phyloP scores from a whole-genome alignment of 306 rosid species.

The Sindora glabra region DNA sequence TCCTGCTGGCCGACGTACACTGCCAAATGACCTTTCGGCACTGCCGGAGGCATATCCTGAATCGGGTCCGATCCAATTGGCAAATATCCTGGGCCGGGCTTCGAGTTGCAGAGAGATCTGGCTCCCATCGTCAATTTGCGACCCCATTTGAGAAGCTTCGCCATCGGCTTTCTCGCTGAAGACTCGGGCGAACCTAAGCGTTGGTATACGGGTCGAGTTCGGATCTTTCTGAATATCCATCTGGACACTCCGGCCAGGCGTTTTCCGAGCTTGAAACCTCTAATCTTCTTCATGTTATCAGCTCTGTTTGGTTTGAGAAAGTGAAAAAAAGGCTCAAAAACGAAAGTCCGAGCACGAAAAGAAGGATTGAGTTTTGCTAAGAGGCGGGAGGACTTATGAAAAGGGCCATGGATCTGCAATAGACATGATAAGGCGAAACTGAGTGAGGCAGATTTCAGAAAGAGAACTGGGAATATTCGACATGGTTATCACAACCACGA shows the following conservation, averaged over 20 bases:
- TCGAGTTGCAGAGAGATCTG: slow-evolving; percentile 30
- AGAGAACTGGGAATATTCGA: slow-evolving; percentile 58
- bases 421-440: slow-evolving; percentile 60
- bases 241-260: slow-evolving; percentile 33
- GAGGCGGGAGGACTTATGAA: slow-evolving; percentile 16
- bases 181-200: background rate
- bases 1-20: slow-evolving; percentile 79
- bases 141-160: slow-evolving; percentile 55
- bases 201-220: slow-evolving; percentile 17
- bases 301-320: background rate
- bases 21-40: slow-evolving; percentile 85
- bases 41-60: slow-evolving; percentile 5
- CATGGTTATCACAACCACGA: slow-evolving; percentile 17
- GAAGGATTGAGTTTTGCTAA: background rate
- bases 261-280: slow-evolving; percentile 61
- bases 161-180: slow-evolving; percentile 13
- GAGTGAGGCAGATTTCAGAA: slow-evolving; percentile 52
- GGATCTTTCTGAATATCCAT: slow-evolving; percentile 32
- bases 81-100: slow-evolving; percentile 26
- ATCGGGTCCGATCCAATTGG: slow-evolving; percentile 34
- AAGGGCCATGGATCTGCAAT: slow-evolving; percentile 71
- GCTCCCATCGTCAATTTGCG: slow-evolving; percentile 42
- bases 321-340: background rate
- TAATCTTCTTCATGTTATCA: slow-evolving; percentile 30
- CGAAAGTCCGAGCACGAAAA: background rate